These are phyloP conservation scores for Eurotiales sp. DNA, from an alignment of 2,329 filamentous ascomycete genomes.

Conservation along the genomic window DNA sequence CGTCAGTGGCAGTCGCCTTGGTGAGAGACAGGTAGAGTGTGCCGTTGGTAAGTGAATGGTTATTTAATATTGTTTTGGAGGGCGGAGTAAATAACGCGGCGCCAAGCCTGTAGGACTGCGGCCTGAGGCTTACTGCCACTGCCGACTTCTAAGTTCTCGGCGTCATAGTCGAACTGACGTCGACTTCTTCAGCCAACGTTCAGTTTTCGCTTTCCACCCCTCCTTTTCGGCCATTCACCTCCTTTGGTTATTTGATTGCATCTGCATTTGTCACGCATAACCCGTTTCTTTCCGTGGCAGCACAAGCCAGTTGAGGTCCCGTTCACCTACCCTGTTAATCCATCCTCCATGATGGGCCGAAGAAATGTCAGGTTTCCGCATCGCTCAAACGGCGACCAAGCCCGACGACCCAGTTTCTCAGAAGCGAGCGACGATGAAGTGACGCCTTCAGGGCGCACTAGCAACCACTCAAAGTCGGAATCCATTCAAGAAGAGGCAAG, in stretches of 20 bases:
- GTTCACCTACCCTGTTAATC: neutral
- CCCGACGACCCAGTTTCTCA: slow-evolving; percentile 13
- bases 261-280: neutral
- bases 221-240: neutral
- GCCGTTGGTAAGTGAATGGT: no score
- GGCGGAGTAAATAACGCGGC: neutral
- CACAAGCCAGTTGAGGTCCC: neutral
- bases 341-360: slow-evolving; percentile 16
- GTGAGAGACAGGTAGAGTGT: no score
- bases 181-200: neutral
- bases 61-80: no score
- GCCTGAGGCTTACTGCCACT: neutral
- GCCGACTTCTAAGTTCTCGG: no score
- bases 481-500: slow-evolving; percentile 35
- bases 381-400: slow-evolving; percentile 16
- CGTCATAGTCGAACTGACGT: no score
- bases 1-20: no score
- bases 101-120: neutral
- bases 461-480: slow-evolving; percentile 21
- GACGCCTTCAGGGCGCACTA: neutral
- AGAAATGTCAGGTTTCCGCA: slow-evolving; percentile 15
- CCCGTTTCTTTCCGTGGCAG: neutral
- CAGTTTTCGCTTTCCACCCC: neutral
- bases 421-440: slow-evolving; percentile 11
- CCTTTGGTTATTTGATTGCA: neutral